Conservation (phyloP, 371 early-diverging fungal genomes). For the Fennellomyces sp. region DNA sequence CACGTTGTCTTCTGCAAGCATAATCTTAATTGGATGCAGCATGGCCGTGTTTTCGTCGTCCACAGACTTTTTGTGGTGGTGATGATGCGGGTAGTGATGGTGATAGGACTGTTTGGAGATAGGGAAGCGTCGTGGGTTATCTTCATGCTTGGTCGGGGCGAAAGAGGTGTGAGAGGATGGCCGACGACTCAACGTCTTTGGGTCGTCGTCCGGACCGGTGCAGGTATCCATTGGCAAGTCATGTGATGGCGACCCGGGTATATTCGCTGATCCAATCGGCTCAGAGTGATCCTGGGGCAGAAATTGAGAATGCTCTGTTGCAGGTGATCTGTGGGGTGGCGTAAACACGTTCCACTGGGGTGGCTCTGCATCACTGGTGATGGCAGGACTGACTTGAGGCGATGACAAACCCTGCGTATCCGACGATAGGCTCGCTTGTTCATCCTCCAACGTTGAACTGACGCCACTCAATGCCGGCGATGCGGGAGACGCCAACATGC, state of each 20-base stretch:
- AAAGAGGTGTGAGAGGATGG: not conserved
- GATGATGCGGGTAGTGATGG: constrained; percentile 9
- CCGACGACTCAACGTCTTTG: no score
- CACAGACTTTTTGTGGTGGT: constrained; percentile 24
- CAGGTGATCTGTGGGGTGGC: constrained; percentile 1
- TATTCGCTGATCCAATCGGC: not conserved
- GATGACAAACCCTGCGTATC: not conserved
- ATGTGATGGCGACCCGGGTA: not conserved
- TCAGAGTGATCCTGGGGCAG: not conserved
- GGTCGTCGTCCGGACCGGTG: no score
- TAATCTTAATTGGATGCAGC: constrained; percentile 39
- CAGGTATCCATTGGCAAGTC: not conserved
- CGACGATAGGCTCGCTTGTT: not conserved
- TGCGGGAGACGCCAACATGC: constrained; percentile 34
- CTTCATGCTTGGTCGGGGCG: not conserved
- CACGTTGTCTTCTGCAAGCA: constrained; percentile 55
- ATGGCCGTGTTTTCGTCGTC: constrained; percentile 35
- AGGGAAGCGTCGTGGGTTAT: not conserved
- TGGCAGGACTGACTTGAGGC: not conserved
- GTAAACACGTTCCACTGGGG: not conserved
- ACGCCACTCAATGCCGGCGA: constrained; percentile 37
- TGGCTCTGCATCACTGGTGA: not conserved
- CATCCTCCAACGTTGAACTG: constrained; percentile 18
- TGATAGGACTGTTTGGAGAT: not conserved
- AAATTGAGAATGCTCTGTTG: not conserved